Conservation (phyloP, 164 flowering plant species). For the Magnolia kwangsiensis region DNA sequence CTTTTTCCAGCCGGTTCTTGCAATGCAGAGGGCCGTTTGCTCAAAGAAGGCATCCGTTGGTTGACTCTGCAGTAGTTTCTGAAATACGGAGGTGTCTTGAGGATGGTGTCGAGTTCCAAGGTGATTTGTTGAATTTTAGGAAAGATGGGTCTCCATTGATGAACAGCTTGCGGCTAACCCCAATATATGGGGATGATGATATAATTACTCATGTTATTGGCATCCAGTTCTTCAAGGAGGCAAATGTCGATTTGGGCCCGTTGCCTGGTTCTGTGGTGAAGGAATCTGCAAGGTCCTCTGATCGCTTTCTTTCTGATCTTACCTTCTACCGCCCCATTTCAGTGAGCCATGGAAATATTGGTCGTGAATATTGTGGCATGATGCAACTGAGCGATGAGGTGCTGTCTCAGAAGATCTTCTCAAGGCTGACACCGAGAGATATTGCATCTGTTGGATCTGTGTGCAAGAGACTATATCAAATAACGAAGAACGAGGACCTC, state of each 20-base stretch:
- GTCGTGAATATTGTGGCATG: constrained; percentile 66
- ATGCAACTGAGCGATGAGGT: constrained; percentile 84
- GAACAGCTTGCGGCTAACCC: constrained; percentile 72
- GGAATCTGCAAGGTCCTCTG: constrained; percentile 44
- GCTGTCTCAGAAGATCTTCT: constrained; percentile 60
- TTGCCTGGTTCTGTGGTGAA: constrained; percentile 47
- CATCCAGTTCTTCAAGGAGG: constrained; percentile 77
- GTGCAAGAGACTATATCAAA: constrained; percentile 56
- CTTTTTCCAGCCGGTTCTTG: constrained; percentile 78
- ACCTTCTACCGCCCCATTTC: constrained; percentile 33
- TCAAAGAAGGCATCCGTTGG: constrained; percentile 87
- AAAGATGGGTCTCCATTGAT: constrained; percentile 92
- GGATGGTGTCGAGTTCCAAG: constrained; percentile 81
- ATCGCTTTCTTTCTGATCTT: constrained; percentile 42
- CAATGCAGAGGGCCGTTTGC: constrained; percentile 93
- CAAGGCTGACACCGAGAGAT: constrained; percentile 79
- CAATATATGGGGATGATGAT: constrained; percentile 88
- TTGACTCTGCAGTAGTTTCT: constrained; percentile 70
- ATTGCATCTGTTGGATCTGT: constrained; percentile 86
- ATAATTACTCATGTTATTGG: constrained; percentile 84
- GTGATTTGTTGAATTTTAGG: constrained; percentile 79
- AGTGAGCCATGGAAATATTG: constrained; percentile 45
- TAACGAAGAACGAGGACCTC: constrained; percentile 78
- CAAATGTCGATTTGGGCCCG: constrained; percentile 78
- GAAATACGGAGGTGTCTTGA: constrained; percentile 81